phyloP scores from a whole-genome alignment of 164 flowering plant genomes.

The Piper betle region DNA sequence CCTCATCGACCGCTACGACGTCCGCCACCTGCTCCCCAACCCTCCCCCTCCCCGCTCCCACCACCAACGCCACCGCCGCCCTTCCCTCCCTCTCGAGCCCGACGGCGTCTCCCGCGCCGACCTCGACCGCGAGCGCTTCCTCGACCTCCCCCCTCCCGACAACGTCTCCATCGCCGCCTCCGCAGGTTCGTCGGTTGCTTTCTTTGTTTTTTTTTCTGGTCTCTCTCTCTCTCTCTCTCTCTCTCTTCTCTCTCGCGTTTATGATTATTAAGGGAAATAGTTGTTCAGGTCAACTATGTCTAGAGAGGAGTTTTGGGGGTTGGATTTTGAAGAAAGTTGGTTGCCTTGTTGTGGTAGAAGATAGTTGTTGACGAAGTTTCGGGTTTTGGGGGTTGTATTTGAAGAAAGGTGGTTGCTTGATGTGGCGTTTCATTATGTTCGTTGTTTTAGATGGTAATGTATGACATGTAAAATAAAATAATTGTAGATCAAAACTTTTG shows the following conservation, averaged over 20 bases:
- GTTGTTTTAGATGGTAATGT: too few species aligned
- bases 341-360: too few species aligned
- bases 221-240: background rate
- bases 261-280: too few species aligned
- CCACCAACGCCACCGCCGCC: slow-evolving; percentile 28
- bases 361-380: too few species aligned
- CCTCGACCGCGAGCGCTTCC: slow-evolving; percentile 62
- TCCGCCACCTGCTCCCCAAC: slow-evolving; percentile 72
- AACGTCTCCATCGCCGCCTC: slow-evolving; percentile 25
- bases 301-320: too few species aligned
- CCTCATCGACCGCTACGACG: slow-evolving; percentile 85
- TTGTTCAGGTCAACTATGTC: too few species aligned
- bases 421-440: too few species aligned
- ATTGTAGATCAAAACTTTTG: too few species aligned
- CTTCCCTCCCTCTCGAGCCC: slow-evolving; percentile 15
- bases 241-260: background rate
- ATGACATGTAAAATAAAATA: too few species aligned
- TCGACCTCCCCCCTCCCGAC: slow-evolving; percentile 52
- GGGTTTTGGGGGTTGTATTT: too few species aligned
- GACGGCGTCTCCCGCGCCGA: slow-evolving; percentile 7
- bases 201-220: background rate
- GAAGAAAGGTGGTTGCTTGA: too few species aligned
- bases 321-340: too few species aligned
- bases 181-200: slow-evolving; percentile 11
- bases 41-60: slow-evolving; percentile 47